Conservation (phyloP, 148 eudicot species). For the Heliamphora exappendiculata region DNA sequence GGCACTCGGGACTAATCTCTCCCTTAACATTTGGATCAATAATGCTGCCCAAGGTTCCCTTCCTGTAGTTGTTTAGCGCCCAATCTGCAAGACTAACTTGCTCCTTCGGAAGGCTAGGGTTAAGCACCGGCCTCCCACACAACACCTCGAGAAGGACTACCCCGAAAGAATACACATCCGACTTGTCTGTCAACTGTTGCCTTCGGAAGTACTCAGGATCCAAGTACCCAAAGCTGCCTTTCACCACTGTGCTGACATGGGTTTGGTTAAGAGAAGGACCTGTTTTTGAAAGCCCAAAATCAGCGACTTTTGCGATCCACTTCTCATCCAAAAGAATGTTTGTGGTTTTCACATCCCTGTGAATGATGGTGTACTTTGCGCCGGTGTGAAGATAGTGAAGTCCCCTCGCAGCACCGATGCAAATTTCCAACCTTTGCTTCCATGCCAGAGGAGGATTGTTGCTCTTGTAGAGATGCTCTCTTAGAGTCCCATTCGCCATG, state of each 20-base stretch:
- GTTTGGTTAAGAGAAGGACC: slow-evolving; percentile 26
- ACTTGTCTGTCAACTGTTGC: slow-evolving; percentile 5
- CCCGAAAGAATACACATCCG: slow-evolving; percentile 16
- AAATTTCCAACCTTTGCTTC: slow-evolving; percentile 31
- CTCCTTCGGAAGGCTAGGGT: slow-evolving; percentile 8
- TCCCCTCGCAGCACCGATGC: slow-evolving; percentile 38
- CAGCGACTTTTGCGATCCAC: slow-evolving; percentile 32
- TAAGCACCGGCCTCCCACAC: slow-evolving; percentile 28
- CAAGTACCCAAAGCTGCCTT: slow-evolving; percentile 6
- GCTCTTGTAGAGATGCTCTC: slow-evolving; percentile 28
- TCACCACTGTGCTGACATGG: slow-evolving; percentile 29
- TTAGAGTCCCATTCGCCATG: slow-evolving; percentile 39
- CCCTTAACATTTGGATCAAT: slow-evolving; percentile 3
- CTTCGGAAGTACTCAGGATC: slow-evolving; percentile 9
- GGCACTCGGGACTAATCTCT: slow-evolving; percentile 14
- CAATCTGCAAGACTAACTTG: slow-evolving; percentile 12
- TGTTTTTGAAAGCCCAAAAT: slow-evolving; percentile 34
- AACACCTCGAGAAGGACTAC: slow-evolving; percentile 34
- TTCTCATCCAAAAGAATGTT: slow-evolving; percentile 4
- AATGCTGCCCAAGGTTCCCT: neutral
- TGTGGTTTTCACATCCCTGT: slow-evolving; percentile 5
- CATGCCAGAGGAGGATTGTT: slow-evolving; percentile 17
- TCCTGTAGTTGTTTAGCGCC: neutral
- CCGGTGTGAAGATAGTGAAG: slow-evolving; percentile 21
- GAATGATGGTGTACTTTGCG: slow-evolving; percentile 2